Evolutionary conservation across 2,329 filamentous ascomycete genomes (phyloP), one percentile per base, ranked within the genome.

Genomic region (Uncinocarpus reesii): DNA sequence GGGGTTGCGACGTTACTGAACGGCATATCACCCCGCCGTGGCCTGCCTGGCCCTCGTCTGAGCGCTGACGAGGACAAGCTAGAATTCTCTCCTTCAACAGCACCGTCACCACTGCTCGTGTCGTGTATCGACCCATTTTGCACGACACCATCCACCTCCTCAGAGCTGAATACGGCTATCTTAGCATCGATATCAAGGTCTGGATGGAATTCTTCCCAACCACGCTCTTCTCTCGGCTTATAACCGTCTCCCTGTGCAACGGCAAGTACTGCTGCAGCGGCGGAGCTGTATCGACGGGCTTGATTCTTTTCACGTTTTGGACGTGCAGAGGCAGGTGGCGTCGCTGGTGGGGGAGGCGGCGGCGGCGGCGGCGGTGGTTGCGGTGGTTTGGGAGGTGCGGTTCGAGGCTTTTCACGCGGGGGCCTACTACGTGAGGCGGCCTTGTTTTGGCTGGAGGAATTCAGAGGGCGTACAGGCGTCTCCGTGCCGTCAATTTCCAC

Each of bases 201-300:
- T 0, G 87, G 88, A 65, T 98, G 92, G 55, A 96, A 96, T 64
- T 98, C 92, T 61, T 95, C 89, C 88, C 90, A 98, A 45, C 87
- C 86, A 53, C 90, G 81, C 70, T 98, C 92, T 68, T 98, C 92
- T 60, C 92, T 78, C 26, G 92, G 92, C 65, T 98, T 98, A 69
- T 96, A 96, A 43, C 90, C 89, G 71, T 96, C 92, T 59, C 81
- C 89, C 62, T 95, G 88, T 57, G 87, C 86, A 51, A 92, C 84
- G 4, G 87, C 88, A 43, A 89, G 86, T 20, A 89, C 86, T 23
- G 88, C 88, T 10, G 90, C 87, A n/a, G 83, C 70, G 24, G 79
- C 87, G 38, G 86, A 90, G 58, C 83, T 87, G 66, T 85, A 93
- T 55, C 85, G 78, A 58, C 75, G 73, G 42, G 58, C 63, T 52